A percentile compares a stretch with the other conserved stretches of the same genome.
phyloP scores from a whole-genome alignment of 352 stramenopile species.

The Pythium folliculosum region DNA sequence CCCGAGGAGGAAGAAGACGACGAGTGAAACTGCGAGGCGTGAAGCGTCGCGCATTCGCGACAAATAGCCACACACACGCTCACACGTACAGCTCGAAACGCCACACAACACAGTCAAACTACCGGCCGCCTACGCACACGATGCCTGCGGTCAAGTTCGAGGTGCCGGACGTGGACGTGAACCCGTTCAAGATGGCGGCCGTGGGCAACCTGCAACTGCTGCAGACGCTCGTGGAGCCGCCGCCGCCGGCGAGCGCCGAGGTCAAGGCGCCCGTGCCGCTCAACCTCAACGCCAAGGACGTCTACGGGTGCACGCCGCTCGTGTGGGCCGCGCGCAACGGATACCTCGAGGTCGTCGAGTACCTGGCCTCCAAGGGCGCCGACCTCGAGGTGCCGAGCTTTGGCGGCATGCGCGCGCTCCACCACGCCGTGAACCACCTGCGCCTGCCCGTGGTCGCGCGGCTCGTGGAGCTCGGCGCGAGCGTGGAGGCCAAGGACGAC shows the following conservation, averaged over 20 bases:
- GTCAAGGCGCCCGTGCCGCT: slow-evolving; percentile 43
- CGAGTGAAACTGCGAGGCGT: background rate
- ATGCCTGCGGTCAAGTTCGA: slow-evolving; percentile 63
- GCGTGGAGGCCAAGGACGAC: slow-evolving; percentile 82
- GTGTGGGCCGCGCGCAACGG: slow-evolving; percentile 85
- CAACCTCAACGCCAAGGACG: slow-evolving; percentile 82
- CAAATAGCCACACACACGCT: background rate
- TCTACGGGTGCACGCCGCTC: slow-evolving; percentile 78
- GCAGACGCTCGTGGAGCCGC: slow-evolving; percentile 64
- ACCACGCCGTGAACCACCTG: slow-evolving; percentile 87
- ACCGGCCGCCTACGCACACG: background rate
- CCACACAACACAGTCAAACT: too few species aligned
- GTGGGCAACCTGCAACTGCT: slow-evolving; percentile 77
- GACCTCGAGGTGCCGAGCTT: slow-evolving; percentile 77
- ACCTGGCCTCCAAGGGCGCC: slow-evolving; percentile 62
- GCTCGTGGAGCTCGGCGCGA: slow-evolving; percentile 76
- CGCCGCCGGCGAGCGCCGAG: slow-evolving; percentile 27
- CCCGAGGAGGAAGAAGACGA: background rate
- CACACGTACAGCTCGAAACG: too few species aligned
- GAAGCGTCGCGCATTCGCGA: slow-evolving; percentile 18
- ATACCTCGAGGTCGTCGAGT: slow-evolving; percentile 80
- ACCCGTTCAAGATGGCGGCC: slow-evolving; percentile 86
- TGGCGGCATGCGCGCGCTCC: slow-evolving; percentile 75
- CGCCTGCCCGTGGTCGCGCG: slow-evolving; percentile 55
- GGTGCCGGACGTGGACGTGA: slow-evolving; percentile 77